Evolutionary conservation across 83 land plant genomes (phyloP), one percentile per base, ranked within the genome.

Genomic region (Larix sibirica): DNA sequence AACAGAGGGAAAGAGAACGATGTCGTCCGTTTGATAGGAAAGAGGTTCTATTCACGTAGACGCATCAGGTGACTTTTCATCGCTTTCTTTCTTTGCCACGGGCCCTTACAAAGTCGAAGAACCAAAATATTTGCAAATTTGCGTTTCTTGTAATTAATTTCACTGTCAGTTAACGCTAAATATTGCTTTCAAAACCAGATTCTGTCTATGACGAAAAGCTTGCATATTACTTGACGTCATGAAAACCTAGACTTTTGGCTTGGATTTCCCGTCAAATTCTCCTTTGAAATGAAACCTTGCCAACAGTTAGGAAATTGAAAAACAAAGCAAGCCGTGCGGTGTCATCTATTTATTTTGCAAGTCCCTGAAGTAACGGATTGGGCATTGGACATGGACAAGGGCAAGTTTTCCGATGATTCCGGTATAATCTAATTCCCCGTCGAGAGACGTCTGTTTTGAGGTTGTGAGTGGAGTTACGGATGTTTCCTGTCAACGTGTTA

Each of bases 191-290:
- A 40, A 69, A 69, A 69, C 8, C 74, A 33, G 20, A 69, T 36
- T 69, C 18, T 33, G 42, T 69, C 21, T 2, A 38, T 69, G 74
- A 69, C 26, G 74, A 69, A 36, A 69, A 36, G 44, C 7, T 69
- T 36, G 74, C 74, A 69, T 69, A 69, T 13, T 69, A 36, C n/a
- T 69, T 69, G 74, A 36, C 74, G 74, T 69, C 74, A 69, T 17
- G 20, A 33, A 69, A 31, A 4, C 20, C n/a, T 0, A 4, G 38
- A 50, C 56, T 50, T 50, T 50, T 50, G 13, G 56, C 56, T 50
- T 50, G 56, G 56, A 50, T 50, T 50, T 50, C 56, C 56, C 56
- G 56, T 50, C 56, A 50, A 50, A 12, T 47, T 47, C 54, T 47
- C 54, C 36, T 33, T 33, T 33, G 36, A 33, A 33, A 1, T 33